Conservation (phyloP, 306 rosid species). For the Vigna radiata region DNA sequence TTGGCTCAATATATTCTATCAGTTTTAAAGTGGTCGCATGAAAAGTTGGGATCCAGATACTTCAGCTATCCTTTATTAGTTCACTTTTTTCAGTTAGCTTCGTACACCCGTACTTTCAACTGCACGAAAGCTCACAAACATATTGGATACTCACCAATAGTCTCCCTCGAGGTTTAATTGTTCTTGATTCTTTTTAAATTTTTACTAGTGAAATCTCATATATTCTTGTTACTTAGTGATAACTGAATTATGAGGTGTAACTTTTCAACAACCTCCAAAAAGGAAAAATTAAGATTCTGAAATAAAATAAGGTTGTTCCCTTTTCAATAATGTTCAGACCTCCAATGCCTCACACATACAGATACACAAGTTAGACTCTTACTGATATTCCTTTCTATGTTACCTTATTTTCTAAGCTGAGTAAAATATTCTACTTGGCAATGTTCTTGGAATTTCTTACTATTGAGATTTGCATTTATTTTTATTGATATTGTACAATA, state of each 20-base stretch:
- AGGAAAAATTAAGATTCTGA: slow-evolving; percentile 28
- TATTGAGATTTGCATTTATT: slow-evolving; percentile 38
- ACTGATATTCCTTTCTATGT: slow-evolving; percentile 21
- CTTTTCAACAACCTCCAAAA: slow-evolving; percentile 29
- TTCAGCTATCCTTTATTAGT: slow-evolving; percentile 58
- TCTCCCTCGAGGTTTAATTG: slow-evolving; percentile 67
- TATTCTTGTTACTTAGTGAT: slow-evolving; percentile 26
- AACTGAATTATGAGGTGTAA: slow-evolving; percentile 32
- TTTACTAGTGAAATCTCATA: neutral
- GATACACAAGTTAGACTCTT: neutral
- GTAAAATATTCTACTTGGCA: slow-evolving; percentile 19
- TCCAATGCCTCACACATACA: slow-evolving; percentile 14
- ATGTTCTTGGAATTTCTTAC: slow-evolving; percentile 33
- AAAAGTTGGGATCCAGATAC: slow-evolving; percentile 55
- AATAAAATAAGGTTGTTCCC: slow-evolving; percentile 25
- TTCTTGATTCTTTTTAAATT: slow-evolving; percentile 39
- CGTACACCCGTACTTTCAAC: slow-evolving; percentile 67
- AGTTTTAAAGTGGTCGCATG: slow-evolving; percentile 62
- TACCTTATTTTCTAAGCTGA: slow-evolving; percentile 24
- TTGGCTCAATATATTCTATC: slow-evolving; percentile 60
- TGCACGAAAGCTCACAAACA: slow-evolving; percentile 70
- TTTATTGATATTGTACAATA: slow-evolving; percentile 43
- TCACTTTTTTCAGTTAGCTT: slow-evolving; percentile 68
- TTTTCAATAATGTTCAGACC: slow-evolving; percentile 26
- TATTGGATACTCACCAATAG: slow-evolving; percentile 73